These are phyloP conservation scores for Metschnikowia koreensis DNA, from an alignment of 805 yeast species.

Conservation along the genomic window DNA sequence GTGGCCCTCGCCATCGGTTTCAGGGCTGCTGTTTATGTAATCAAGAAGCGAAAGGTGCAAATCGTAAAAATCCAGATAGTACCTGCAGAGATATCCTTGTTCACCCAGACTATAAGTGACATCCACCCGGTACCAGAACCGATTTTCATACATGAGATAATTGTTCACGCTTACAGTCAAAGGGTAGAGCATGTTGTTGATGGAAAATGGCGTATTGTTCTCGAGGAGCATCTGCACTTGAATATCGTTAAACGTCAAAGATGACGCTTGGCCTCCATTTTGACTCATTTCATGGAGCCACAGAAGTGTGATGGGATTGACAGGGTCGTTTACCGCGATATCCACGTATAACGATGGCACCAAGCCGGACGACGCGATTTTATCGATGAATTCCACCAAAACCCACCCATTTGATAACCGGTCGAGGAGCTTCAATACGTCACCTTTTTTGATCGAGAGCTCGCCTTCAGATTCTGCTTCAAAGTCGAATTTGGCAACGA, in stretches of 20 bases:
- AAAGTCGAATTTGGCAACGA: slow-evolving; percentile 48
- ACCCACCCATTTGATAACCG: slow-evolving; percentile 54
- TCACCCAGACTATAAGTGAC: slow-evolving; percentile 33
- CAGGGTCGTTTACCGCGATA: slow-evolving; percentile 42
- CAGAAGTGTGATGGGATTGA: slow-evolving; percentile 35
- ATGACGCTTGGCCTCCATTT: background rate
- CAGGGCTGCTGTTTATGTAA: slow-evolving; percentile 5
- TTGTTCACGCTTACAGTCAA: slow-evolving; percentile 38
- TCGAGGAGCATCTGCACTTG: slow-evolving; percentile 25
- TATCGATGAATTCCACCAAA: slow-evolving; percentile 53
- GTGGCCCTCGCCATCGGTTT: background rate
- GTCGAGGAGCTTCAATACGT: slow-evolving; percentile 49
- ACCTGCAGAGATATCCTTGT: slow-evolving; percentile 43
- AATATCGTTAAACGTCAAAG: slow-evolving; percentile 25
- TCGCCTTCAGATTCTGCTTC: slow-evolving; percentile 45
- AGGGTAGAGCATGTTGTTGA: slow-evolving; percentile 34
- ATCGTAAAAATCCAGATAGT: slow-evolving; percentile 51
- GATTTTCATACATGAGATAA: slow-evolving; percentile 39
- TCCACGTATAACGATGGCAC: slow-evolving; percentile 51
- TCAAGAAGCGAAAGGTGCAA: slow-evolving; percentile 37
- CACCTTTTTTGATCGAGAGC: slow-evolving; percentile 48
- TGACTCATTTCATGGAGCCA: slow-evolving; percentile 30
- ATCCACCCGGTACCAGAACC: slow-evolving; percentile 53
- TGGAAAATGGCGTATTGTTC: slow-evolving; percentile 22
- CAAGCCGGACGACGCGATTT: slow-evolving; percentile 45